Evolutionary conservation across 1,284 basidiomycete genomes (phyloP).

Genomic region (Cyathus olla): DNA sequence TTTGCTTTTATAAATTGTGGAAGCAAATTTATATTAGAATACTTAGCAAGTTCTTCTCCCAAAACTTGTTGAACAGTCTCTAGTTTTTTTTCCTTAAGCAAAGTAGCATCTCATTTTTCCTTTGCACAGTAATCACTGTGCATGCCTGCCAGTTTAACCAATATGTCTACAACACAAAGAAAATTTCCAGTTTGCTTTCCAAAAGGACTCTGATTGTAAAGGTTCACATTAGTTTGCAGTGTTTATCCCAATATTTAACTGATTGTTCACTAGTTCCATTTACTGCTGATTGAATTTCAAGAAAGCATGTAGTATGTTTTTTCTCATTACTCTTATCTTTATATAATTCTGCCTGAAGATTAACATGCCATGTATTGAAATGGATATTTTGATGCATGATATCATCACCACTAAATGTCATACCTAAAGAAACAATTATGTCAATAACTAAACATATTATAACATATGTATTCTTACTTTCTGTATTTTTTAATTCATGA

Average conservation of each 20-base stretch:
- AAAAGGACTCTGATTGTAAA: slow-evolving; percentile 23
- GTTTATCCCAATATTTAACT: slow-evolving; percentile 12
- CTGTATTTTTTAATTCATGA: slow-evolving; percentile 19
- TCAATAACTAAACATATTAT: too few relatives aligned
- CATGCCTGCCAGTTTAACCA: slow-evolving; percentile 27
- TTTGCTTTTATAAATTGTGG: slow-evolving; percentile 10
- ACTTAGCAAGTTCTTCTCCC: slow-evolving; percentile 15
- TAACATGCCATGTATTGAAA: slow-evolving; percentile 21
- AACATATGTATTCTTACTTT: background rate
- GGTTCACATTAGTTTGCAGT: slow-evolving; percentile 9
- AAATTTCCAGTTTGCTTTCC: slow-evolving; percentile 10
- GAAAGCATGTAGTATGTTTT: slow-evolving; percentile 10
- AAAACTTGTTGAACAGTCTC: slow-evolving; percentile 15
- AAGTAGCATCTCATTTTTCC: slow-evolving; percentile 25
- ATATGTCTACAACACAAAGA: slow-evolving; percentile 12
- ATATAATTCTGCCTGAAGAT: slow-evolving; percentile 20
- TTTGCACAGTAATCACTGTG: slow-evolving; percentile 31
- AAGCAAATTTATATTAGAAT: slow-evolving; percentile 10
- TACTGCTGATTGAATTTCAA: slow-evolving; percentile 19
- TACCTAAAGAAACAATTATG: background rate
- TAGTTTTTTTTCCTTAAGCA: slow-evolving; percentile 23
- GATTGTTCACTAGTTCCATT: slow-evolving; percentile 17
- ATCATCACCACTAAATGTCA: slow-evolving; percentile 29
- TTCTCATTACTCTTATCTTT: background rate
- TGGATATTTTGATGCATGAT: slow-evolving; percentile 23